Evolutionary conservation across 768 basidiomycete species (phyloP).

Genomic region (Podaxis sp.): DNA sequence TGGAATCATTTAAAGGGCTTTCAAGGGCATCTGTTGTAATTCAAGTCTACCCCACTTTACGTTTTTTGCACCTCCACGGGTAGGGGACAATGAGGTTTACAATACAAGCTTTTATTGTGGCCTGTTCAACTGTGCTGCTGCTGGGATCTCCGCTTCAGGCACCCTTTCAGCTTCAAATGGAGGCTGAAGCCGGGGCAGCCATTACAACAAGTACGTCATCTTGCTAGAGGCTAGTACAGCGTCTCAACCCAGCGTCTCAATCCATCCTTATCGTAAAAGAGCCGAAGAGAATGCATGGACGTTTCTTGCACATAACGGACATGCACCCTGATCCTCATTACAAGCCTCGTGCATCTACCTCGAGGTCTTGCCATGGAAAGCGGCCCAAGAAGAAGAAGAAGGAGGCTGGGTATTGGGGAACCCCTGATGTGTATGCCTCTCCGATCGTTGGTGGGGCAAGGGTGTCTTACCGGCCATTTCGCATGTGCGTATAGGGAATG

Average conservation of each 20-base stretch:
- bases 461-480: background rate
- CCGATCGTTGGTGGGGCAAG: background rate
- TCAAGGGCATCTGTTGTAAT: background rate
- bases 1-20: background rate
- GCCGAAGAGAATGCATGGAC: constrained; percentile 58
- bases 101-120: background rate
- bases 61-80: background rate
- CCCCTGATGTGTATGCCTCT: constrained; percentile 59
- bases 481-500: constrained; percentile 52
- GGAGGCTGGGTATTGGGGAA: constrained; percentile 62
- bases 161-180: constrained; percentile 5
- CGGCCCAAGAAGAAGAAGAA: constrained; percentile 54
- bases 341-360: constrained; percentile 44
- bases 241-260: background rate
- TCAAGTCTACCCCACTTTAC: background rate
- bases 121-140: background rate
- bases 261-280: constrained; percentile 24
- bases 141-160: constrained; percentile 1
- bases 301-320: constrained; percentile 83
- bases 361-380: constrained; percentile 70
- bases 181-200: background rate
- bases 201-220: constrained; percentile 2
- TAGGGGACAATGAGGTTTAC: background rate
- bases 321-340: constrained; percentile 82
- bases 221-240: background rate